Evolutionary conservation across 1,139 yeast genomes (phyloP).

Genomic region (Blastobotrys aristatus): DNA sequence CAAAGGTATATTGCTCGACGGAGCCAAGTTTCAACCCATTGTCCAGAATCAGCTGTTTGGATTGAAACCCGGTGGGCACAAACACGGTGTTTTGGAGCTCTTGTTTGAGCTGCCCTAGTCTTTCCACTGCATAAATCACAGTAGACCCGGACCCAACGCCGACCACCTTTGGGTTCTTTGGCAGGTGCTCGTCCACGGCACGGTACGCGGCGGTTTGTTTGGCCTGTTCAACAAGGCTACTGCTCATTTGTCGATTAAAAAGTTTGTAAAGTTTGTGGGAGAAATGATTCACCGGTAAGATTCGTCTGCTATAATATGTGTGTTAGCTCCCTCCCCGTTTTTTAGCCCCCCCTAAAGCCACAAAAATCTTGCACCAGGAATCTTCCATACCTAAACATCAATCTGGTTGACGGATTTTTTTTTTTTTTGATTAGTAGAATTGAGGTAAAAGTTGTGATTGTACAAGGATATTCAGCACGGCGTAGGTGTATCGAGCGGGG

Average conservation of each 20-base stretch:
- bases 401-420: no score
- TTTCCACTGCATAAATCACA: conserved; percentile 91
- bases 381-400: no score
- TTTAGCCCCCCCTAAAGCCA: no score
- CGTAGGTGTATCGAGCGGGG: no score
- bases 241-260: no score
- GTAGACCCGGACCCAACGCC: conserved; percentile 98
- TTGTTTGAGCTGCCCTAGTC: conserved; percentile 66
- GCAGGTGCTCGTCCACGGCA: conserved; percentile 89
- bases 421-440: no score
- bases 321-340: no score
- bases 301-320: no score
- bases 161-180: conserved; percentile 61
- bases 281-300: no score
- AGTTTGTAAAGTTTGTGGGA: background rate
- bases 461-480: no score
- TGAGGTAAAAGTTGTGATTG: no score
- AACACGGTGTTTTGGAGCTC: conserved; percentile 40
- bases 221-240: conserved; percentile 48
- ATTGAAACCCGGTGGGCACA: conserved; percentile 96
- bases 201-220: conserved; percentile 83
- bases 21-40: conserved; percentile 77
- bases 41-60: conserved; percentile 74
- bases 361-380: no score
- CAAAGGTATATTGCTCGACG: conserved; percentile 67